These are phyloP conservation scores for Scheffersomyces titani DNA, from an alignment of 1,139 yeast species.

Conservation along the genomic window DNA sequence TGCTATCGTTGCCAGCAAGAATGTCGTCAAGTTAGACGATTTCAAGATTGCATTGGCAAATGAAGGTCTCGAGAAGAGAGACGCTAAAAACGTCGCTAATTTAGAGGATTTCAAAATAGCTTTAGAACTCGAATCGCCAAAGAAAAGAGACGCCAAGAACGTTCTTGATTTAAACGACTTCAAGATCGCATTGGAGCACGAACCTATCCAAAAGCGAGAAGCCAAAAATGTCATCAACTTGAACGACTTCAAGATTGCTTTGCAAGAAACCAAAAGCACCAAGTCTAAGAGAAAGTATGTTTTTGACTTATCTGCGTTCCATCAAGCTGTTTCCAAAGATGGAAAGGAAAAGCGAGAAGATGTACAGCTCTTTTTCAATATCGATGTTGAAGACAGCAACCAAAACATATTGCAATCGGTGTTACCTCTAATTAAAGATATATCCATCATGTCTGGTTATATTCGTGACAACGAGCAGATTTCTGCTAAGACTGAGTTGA, in stretches of 20 bases:
- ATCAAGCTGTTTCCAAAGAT: not conserved
- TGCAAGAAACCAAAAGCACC: not conserved
- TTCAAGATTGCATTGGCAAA: conserved; percentile 5
- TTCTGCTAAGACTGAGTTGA: conserved; percentile 40
- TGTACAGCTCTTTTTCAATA: conserved; percentile 12
- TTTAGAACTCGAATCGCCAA: not conserved
- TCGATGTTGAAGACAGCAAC: conserved; percentile 9
- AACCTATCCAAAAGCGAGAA: not conserved
- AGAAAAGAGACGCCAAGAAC: conserved; percentile 24
- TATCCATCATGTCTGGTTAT: conserved; percentile 57
- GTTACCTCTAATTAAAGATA: conserved; percentile 43
- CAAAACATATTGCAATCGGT: conserved; percentile 30
- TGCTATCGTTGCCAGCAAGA: conserved; percentile 10
- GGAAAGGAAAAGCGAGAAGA: conserved; percentile 7
- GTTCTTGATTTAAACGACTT: conserved; percentile 8
- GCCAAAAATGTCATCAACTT: conserved; percentile 2
- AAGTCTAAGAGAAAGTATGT: conserved; percentile 11
- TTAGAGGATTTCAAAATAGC: conserved; percentile 14
- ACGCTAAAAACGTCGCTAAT: conserved; percentile 18
- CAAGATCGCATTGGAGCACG: conserved; percentile 2
- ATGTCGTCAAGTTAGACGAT: conserved; percentile 9
- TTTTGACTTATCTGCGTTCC: conserved; percentile 2
- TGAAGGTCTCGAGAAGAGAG: conserved; percentile 8
- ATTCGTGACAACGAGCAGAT: conserved; percentile 53
- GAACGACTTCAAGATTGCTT: conserved; percentile 2